Evolutionary conservation across 148 eudicot species (phyloP).

Genomic region (Tetragonia tetragonoides): DNA sequence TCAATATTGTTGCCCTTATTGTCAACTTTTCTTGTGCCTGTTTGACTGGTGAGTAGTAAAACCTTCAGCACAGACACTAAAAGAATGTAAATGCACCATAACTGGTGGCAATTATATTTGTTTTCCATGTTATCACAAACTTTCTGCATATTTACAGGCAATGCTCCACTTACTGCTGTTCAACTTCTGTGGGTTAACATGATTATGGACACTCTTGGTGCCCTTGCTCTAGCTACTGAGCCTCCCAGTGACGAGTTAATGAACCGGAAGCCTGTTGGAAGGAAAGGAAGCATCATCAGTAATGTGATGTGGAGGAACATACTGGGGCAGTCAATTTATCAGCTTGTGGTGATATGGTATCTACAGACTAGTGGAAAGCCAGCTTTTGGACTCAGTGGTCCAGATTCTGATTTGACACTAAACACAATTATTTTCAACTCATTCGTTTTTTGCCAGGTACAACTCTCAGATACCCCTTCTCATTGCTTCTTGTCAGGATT

Average conservation of each 20-base stretch:
- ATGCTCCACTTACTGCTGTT: slow-evolving; percentile 58
- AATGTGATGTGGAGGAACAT: slow-evolving; percentile 61
- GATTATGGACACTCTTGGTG: slow-evolving; percentile 67
- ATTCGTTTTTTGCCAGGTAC: slow-evolving; percentile 62
- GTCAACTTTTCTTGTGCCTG: slow-evolving; percentile 88
- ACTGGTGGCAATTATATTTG: background rate
- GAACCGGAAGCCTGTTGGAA: slow-evolving; percentile 49
- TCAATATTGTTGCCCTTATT: slow-evolving; percentile 75
- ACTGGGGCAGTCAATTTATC: slow-evolving; percentile 53
- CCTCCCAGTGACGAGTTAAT: slow-evolving; percentile 50
- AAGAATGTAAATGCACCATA: background rate
- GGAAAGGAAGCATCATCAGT: slow-evolving; percentile 44
- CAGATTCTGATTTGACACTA: slow-evolving; percentile 33
- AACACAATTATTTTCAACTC: slow-evolving; percentile 52
- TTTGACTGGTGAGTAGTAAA: slow-evolving; percentile 60
- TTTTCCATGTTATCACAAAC: background rate
- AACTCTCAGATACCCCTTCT: background rate
- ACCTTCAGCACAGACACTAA: background rate
- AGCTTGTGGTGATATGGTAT: slow-evolving; percentile 39
- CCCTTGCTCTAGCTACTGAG: slow-evolving; percentile 62
- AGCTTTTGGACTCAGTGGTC: slow-evolving; percentile 28
- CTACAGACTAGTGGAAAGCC: slow-evolving; percentile 32
- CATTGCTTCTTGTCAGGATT: slow-evolving; percentile 5
- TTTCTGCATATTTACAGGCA: slow-evolving; percentile 32
- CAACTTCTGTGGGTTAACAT: slow-evolving; percentile 65